Base-by-base conservation (phyloP, 2,329 filamentous ascomycete genomes). In the Pyrenochaeta sp. region DNA sequence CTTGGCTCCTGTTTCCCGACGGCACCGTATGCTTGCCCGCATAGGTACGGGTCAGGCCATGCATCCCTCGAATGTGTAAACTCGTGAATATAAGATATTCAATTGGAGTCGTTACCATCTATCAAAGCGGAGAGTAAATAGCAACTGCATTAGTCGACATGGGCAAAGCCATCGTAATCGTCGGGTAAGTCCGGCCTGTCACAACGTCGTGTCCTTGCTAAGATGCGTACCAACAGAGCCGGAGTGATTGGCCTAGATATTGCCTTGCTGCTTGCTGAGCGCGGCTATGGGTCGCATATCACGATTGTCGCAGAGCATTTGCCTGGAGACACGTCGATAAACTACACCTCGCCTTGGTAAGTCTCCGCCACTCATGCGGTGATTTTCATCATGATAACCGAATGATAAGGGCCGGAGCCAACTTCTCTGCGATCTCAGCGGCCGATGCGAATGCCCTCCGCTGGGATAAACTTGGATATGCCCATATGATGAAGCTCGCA, bases 291-390 rank as follows among this genome's bases (percentile, higher is more conserved):
- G 4, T 15, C 31, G n/a, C 35, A 37, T 11, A 48, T 49, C 15
- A 54, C 47, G 3, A 35, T 58, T 5, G 36, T 55, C 3, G 51
- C 54, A 24, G 43, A 55, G 35, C 44, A 58, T 35, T 9, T 58
- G 11, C 54, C 54, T 20, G 54, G 54, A 44, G 54, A 58, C 24
- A 58, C 54, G 19, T 51, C 48, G 5, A 45, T 51, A 36, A 42
- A 55, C 19, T 58, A 58, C 13, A 58, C 54, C 4, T 58, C 54
- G n/a, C 54, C 54, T 7, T 55, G 54, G 48, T 58, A 44, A 10
- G 36, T 45, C 8, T 5, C 35, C 5, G 26, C 7, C 2, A 9
- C 9, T 36, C 14, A n/a, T 14, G 4, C 11, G 23, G 2, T 19
- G 13, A 37, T 19, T 13, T 20, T 3, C 23, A 21, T 15, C 7